Conservation (phyloP, 176 grass and related monocot genomes). For the Hyparrhenia diplandra region DNA sequence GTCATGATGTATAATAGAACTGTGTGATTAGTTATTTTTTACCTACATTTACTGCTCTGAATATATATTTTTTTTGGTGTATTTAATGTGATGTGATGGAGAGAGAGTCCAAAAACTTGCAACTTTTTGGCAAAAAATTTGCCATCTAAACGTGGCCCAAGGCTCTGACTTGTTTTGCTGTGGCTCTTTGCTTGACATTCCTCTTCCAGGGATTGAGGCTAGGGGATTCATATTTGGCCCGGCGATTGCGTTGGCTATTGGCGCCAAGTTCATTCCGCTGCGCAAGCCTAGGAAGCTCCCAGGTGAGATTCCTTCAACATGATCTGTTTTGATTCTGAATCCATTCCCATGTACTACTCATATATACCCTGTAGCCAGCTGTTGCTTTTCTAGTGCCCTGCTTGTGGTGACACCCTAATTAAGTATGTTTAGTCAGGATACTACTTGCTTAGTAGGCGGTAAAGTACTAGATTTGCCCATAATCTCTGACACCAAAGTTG, state of each 20-base stretch:
- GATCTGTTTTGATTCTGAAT: background rate
- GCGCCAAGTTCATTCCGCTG: constrained; percentile 92
- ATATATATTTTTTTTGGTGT: too few relatives aligned
- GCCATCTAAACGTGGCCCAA: too few relatives aligned
- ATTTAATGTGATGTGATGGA: too few relatives aligned
- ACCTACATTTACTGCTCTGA: too few relatives aligned
- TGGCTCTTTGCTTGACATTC: background rate
- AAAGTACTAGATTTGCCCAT: background rate
- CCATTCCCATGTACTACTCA: background rate
- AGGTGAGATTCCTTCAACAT: constrained; percentile 24
- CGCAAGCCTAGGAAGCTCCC: constrained; percentile 91
- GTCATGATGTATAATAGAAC: too few relatives aligned
- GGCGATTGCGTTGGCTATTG: constrained; percentile 62
- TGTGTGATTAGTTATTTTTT: too few relatives aligned
- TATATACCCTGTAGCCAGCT: background rate
- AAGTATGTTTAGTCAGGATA: background rate
- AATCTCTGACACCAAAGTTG: constrained; percentile 11
- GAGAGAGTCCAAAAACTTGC: too few relatives aligned
- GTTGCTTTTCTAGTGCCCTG: background rate
- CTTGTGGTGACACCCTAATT: background rate
- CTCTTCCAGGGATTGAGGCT: constrained; percentile 70
- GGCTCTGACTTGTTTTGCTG: too few relatives aligned
- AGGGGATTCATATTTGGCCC: constrained; percentile 95
- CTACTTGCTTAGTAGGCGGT: background rate
- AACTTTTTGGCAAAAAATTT: too few relatives aligned